Conservation (phyloP, 148 eudicot species). For the Arctostaphylos glauca region DNA sequence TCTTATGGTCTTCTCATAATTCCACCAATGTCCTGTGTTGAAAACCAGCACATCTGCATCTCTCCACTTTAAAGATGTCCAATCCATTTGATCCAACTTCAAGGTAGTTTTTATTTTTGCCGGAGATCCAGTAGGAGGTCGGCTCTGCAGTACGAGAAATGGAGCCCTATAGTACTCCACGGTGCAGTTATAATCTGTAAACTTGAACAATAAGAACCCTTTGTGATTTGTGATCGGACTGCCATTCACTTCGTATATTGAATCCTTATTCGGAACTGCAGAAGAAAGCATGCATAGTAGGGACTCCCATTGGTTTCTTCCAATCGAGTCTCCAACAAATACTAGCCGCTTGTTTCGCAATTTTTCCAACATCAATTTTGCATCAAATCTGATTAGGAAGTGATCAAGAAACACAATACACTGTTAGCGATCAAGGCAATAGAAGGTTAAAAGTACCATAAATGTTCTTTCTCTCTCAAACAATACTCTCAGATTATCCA, state of each 20-base stretch:
- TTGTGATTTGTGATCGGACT: conserved; percentile 93
- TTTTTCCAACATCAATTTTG: conserved; percentile 68
- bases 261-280: conserved; percentile 47
- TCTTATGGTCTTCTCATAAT: conserved; percentile 89
- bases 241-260: conserved; percentile 84
- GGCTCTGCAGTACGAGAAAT: conserved; percentile 70
- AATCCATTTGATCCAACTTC: conserved; percentile 77
- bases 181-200: conserved; percentile 67
- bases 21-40: conserved; percentile 99
- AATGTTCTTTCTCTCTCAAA: too few species aligned
- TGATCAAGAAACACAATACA: background rate
- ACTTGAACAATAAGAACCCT: conserved; percentile 76
- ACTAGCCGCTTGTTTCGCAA: conserved; percentile 73
- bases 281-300: conserved; percentile 92
- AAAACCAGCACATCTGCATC: conserved; percentile 71
- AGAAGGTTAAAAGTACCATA: too few species aligned
- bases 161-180: conserved; percentile 96
- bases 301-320: conserved; percentile 99
- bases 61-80: conserved; percentile 68
- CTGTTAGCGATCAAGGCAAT: too few species aligned
- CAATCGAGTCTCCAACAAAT: conserved; percentile 92
- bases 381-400: conserved; percentile 57
- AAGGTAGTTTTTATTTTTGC: conserved; percentile 49
- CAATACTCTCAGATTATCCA: too few species aligned
- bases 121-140: conserved; percentile 59